These are phyloP conservation scores for Pterocarpus macrocarpus DNA, from an alignment of 306 rosid genomes.

Conservation along the genomic window DNA sequence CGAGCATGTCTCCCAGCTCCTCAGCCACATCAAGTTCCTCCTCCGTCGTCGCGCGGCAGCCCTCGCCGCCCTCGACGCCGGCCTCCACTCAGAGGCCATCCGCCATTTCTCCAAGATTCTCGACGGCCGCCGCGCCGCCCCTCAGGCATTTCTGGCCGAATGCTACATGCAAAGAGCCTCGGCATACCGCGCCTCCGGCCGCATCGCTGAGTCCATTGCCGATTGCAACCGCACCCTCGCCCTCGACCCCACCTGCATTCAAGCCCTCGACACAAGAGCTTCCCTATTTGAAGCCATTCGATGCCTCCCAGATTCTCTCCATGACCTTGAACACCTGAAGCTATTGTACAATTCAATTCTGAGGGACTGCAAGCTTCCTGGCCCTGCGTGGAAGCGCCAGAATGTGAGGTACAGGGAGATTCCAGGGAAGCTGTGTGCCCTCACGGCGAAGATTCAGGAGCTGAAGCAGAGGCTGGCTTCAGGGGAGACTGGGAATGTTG, in stretches of 20 bases:
- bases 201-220: slow-evolving; percentile 88
- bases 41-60: slow-evolving; percentile 88
- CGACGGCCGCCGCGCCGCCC: slow-evolving; percentile 93
- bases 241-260: slow-evolving; percentile 79
- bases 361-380: slow-evolving; percentile 84
- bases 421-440: slow-evolving; percentile 79
- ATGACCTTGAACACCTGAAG: slow-evolving; percentile 89
- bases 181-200: slow-evolving; percentile 69
- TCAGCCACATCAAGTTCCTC: slow-evolving; percentile 84
- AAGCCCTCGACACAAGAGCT: slow-evolving; percentile 89
- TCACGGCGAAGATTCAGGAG: slow-evolving; percentile 69
- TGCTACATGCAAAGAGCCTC: slow-evolving; percentile 87
- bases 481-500: slow-evolving; percentile 74
- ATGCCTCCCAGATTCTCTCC: slow-evolving; percentile 87
- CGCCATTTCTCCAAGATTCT: slow-evolving; percentile 91
- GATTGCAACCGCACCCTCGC: slow-evolving; percentile 93
- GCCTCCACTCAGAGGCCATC: slow-evolving; percentile 86
- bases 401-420: slow-evolving; percentile 82
- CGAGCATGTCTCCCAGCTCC: slow-evolving; percentile 69
- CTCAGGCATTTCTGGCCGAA: slow-evolving; percentile 90
- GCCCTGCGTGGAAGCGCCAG: slow-evolving; percentile 95
- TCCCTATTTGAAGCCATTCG: slow-evolving; percentile 77
- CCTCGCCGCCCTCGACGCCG: slow-evolving; percentile 85
- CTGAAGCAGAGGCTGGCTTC: slow-evolving; percentile 78
- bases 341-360: slow-evolving; percentile 87